A percentile compares a stretch with the other conserved stretches of the same genome.
These are phyloP conservation scores for Zygnema cylindricum DNA, from an alignment of 139 green algal genomes.

Conservation along the genomic window DNA sequence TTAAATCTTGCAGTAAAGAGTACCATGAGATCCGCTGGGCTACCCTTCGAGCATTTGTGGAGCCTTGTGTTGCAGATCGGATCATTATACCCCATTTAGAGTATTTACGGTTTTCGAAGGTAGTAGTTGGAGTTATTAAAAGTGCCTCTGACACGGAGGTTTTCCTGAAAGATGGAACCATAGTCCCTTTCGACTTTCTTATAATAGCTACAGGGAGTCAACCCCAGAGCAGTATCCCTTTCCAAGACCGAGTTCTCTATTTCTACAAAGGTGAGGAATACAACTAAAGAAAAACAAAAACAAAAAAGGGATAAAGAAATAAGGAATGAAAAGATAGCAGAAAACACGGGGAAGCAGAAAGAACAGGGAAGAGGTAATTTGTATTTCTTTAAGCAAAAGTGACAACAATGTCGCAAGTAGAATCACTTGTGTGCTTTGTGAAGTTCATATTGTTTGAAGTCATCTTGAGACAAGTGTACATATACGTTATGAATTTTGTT, in stretches of 20 bases:
- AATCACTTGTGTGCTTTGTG: too few species aligned
- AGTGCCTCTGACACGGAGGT: constrained; percentile 8
- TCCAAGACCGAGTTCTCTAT: constrained; percentile 2
- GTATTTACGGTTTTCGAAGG: constrained; percentile 56
- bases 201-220: constrained; percentile 48
- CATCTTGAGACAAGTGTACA: too few species aligned
- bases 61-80: constrained; percentile 21
- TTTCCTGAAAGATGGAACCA: constrained; percentile 2
- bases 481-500: too few species aligned
- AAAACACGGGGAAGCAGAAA: too few species aligned
- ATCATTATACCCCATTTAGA: constrained; percentile 42
- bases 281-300: too few species aligned
- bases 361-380: too few species aligned
- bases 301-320: too few species aligned
- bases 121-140: constrained; percentile 20
- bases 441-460: too few species aligned
- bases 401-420: too few species aligned
- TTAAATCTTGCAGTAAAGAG: constrained; percentile 49
- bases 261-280: background rate
- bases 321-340: too few species aligned
- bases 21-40: constrained; percentile 53
- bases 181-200: constrained; percentile 49
- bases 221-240: too few species aligned
- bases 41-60: constrained; percentile 27
- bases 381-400: too few species aligned